Percentiles rank a stretch among this genome's conserved stretches.
Evolutionary conservation across 2,329 filamentous ascomycete genomes (phyloP).

Genomic region (Ustulina deusta): DNA sequence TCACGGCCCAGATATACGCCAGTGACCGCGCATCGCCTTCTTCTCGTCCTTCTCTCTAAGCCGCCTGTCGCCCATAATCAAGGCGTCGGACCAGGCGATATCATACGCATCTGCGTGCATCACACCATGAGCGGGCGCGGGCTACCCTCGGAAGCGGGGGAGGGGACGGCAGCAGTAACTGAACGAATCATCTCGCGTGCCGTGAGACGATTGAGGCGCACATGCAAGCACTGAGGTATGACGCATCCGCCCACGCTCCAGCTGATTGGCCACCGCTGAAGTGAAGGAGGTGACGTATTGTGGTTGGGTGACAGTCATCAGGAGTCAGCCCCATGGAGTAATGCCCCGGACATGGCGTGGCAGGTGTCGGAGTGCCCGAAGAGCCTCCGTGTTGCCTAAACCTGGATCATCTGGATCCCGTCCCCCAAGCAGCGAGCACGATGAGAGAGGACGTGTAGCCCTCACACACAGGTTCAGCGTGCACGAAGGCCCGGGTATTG

Average conservation of each 20-base stretch:
- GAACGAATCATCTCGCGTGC: no score
- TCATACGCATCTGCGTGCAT: neutral
- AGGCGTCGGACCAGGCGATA: neutral
- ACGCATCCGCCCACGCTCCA: neutral
- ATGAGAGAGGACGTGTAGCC: no score
- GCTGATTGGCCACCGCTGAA: neutral
- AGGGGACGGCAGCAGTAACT: no score
- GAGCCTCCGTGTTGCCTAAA: no score
- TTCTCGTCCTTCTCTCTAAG: no score
- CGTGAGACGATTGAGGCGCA: slow-evolving; percentile 7
- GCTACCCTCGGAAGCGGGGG: neutral
- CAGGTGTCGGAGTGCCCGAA: no score
- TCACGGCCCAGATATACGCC: no score
- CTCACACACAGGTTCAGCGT: neutral
- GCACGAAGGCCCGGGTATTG: neutral
- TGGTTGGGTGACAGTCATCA: neutral
- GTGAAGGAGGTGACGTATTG: neutral
- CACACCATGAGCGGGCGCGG: neutral
- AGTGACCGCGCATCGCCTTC: no score
- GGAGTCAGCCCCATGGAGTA: no score
- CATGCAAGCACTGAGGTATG: neutral
- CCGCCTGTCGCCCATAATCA: neutral
- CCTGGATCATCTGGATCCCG: neutral
- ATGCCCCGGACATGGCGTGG: no score
- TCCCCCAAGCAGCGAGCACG: no score